Base-by-base conservation (phyloP, 2,329 filamentous ascomycete species). In the Verruconis gallopava region DNA sequence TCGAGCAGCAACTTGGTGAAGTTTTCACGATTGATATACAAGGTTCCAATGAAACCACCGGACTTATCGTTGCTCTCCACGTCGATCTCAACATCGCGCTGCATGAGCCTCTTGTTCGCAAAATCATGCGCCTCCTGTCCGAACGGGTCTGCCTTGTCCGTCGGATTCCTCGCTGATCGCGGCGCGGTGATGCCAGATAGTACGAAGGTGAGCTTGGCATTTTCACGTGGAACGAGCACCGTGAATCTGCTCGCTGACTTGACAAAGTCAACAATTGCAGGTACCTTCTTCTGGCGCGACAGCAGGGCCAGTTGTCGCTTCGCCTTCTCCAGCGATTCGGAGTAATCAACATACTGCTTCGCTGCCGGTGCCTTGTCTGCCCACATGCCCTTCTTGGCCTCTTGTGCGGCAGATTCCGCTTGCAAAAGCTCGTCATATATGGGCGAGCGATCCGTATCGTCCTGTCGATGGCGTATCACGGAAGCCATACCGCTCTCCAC, bases 211-310 rank as follows among this genome's bases (percentile, higher is more conserved):
- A 98, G 71, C 68, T 95, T 96, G 56, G 89, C 79, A 54, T 85
- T 86, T 58, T 98, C 91, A 25, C 88, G 81, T 37, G 91, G 89
- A 38, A 98, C 77, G 6, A 98, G 69, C 25, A 98, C 72, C 19
- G 85, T 93, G 63, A 96, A 98, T 50, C 91, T 77, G 32, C 88
- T 93, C 21, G 84, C 91, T n/a, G 86, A 84, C 65, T 96, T 95
- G 68, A 93, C 91, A 60, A 93, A 98, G 61, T 98, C 91, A 33
- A 98, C 86, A 51, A 98, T 72, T 9, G 83, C 91, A 5, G 91
- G 86, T 3, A 96, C 80, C 62, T 84, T 89, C 70, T 85, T 89
- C 61, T 95, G 88, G 42, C 89, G 77, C 47, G 91, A 84, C 21
- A 98, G 72, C 17, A 85, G 79, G 9, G 84, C 82, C 28, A 93